phyloP scores from a whole-genome alignment of 2,329 filamentous ascomycete genomes.

The Phoma herbarum region DNA sequence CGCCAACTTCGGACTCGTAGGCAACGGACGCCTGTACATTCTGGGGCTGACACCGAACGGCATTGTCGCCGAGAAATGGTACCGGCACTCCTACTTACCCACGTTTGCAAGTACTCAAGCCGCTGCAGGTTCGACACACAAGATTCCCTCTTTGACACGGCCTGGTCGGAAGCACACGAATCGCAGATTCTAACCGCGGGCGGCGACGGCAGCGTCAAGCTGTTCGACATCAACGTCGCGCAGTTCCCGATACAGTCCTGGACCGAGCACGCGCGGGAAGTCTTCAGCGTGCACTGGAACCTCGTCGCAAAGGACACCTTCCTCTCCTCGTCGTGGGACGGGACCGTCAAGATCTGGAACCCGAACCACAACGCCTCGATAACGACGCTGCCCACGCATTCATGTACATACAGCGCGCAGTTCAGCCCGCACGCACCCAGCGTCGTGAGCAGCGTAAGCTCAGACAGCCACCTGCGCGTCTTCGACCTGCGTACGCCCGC shows the following conservation, averaged over 20 bases:
- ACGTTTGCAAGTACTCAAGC: conserved; percentile 11
- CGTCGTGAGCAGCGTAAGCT: conserved; percentile 85
- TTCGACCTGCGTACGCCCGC: conserved; percentile 91
- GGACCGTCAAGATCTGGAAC: conserved; percentile 94
- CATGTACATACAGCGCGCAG: conserved; percentile 91
- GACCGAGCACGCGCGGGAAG: conserved; percentile 91
- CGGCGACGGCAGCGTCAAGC: conserved; percentile 92
- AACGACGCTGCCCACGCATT: conserved; percentile 87
- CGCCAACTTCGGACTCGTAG: conserved; percentile 97
- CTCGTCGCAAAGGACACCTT: conserved; percentile 90
- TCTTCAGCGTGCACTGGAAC: conserved; percentile 94
- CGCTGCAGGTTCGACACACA: conserved; percentile 87
- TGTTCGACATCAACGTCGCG: conserved; percentile 84
- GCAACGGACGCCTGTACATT: conserved; percentile 89
- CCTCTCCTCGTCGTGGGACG: conserved; percentile 93
- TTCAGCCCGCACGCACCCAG: conserved; percentile 90
- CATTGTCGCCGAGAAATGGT: conserved; percentile 85
- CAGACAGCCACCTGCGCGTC: conserved; percentile 86
- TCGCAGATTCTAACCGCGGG: conserved; percentile 90
- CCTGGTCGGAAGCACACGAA: conserved; percentile 96
- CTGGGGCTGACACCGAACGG: conserved; percentile 84
- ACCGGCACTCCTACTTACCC: too few relatives aligned
- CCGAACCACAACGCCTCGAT: conserved; percentile 78
- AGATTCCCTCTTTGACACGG: conserved; percentile 92
- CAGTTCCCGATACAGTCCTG: conserved; percentile 91